Evolutionary conservation across 2,329 filamentous ascomycete genomes (phyloP).

Genomic region (Aspergillus quadricinctus): DNA sequence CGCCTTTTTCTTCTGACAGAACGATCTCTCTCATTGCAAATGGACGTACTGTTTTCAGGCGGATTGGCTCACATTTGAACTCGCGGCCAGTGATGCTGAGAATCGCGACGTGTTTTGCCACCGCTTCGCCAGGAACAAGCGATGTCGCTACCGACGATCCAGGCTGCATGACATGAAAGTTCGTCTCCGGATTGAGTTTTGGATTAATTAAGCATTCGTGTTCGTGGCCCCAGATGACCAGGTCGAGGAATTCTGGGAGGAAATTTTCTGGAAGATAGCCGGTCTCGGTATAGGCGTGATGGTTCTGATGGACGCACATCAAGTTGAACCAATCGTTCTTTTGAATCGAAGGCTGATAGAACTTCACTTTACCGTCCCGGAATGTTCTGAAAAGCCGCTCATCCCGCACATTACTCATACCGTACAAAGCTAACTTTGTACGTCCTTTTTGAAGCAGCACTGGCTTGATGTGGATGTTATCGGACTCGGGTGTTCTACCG

Average conservation of each 20-base stretch:
- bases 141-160: slow-evolving; percentile 96
- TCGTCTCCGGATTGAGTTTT: slow-evolving; percentile 73
- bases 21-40: slow-evolving; percentile 84
- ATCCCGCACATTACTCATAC: slow-evolving; percentile 92
- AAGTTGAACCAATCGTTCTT: slow-evolving; percentile 93
- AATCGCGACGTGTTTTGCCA: slow-evolving; percentile 85
- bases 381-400: slow-evolving; percentile 94
- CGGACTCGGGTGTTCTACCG: slow-evolving; percentile 82
- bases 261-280: slow-evolving; percentile 94
- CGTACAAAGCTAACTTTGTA: slow-evolving; percentile 90
- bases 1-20: slow-evolving; percentile 68
- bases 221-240: slow-evolving; percentile 96
- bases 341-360: slow-evolving; percentile 77
- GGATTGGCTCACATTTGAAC: slow-evolving; percentile 74
- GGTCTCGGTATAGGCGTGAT: slow-evolving; percentile 84
- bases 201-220: slow-evolving; percentile 94
- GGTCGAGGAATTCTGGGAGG: slow-evolving; percentile 82
- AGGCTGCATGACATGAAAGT: slow-evolving; percentile 94
- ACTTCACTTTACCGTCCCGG: slow-evolving; percentile 86
- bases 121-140: slow-evolving; percentile 81
- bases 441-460: slow-evolving; percentile 87
- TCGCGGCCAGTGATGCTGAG: slow-evolving; percentile 77
- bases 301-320: slow-evolving; percentile 93
- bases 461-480: slow-evolving; percentile 89
- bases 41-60: slow-evolving; percentile 81